Percentiles rank a stretch among this genome's conserved stretches.
Evolutionary conservation across 768 basidiomycete genomes (phyloP).

Genomic region (Strobilomyces dryophilus): DNA sequence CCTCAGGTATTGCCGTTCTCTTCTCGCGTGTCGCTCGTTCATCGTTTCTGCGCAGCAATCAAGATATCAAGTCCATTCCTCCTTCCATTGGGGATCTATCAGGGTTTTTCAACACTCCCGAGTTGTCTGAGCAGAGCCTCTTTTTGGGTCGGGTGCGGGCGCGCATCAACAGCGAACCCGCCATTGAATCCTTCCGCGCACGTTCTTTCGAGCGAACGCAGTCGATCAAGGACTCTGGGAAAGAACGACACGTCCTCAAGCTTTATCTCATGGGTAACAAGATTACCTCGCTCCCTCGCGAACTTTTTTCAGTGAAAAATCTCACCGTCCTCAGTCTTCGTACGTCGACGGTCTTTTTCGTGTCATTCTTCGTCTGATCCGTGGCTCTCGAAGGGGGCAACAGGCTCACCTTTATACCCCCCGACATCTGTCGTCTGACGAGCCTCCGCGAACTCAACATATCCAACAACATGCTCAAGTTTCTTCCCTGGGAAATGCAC

Average conservation of each 20-base stretch:
- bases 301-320: constrained; percentile 53
- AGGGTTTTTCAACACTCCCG: constrained; percentile 42
- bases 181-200: constrained; percentile 15
- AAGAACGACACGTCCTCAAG: constrained; percentile 48
- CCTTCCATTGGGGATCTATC: constrained; percentile 41
- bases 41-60: constrained; percentile 28
- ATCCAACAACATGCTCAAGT: constrained; percentile 52
- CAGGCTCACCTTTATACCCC: constrained; percentile 50
- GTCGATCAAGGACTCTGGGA: constrained; percentile 30
- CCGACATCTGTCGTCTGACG: constrained; percentile 53
- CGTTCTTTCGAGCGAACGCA: constrained; percentile 26
- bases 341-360: constrained; percentile 33
- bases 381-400: constrained; percentile 53
- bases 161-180: constrained; percentile 36
- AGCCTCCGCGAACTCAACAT: constrained; percentile 60
- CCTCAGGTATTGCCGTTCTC: constrained; percentile 43
- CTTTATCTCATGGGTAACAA: constrained; percentile 54
- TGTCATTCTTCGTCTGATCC: neutral
- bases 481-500: constrained; percentile 64
- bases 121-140: constrained; percentile 29
- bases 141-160: constrained; percentile 24
- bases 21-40: constrained; percentile 7
- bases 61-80: constrained; percentile 47
- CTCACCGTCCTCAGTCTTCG: constrained; percentile 62
- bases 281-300: constrained; percentile 50